Evolutionary conservation across 441 rosid species (phyloP).

Genomic region (Pelargonium fulgidum): DNA sequence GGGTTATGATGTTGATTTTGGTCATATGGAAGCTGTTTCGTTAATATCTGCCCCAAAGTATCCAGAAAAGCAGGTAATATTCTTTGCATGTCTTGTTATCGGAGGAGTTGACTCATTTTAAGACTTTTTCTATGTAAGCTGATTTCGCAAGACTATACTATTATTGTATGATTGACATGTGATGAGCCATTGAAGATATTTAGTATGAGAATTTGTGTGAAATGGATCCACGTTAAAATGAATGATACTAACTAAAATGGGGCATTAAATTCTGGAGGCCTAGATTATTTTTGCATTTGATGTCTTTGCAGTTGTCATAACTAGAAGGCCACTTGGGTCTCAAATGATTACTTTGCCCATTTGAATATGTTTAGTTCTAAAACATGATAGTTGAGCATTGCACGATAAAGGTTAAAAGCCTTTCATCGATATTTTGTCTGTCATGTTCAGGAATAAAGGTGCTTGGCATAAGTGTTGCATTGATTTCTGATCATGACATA

Average conservation of each 20-base stretch:
- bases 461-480: not conserved
- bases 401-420: not conserved
- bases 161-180: not conserved
- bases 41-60: slow-evolving; percentile 97
- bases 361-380: not conserved
- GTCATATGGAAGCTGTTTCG: slow-evolving; percentile 99
- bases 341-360: not conserved
- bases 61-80: slow-evolving; percentile 89
- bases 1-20: slow-evolving; percentile 97
- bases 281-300: too few relatives aligned
- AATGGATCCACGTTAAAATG: not conserved
- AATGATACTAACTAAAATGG: not conserved
- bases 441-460: slow-evolving; percentile 4
- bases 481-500: slow-evolving; percentile 20
- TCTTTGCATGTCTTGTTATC: slow-evolving; percentile 15
- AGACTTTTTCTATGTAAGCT: not conserved
- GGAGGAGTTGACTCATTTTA: not conserved
- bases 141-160: not conserved
- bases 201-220: not conserved
- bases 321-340: not conserved
- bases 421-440: not conserved
- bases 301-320: not conserved
- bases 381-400: not conserved
- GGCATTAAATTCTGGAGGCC: too few relatives aligned
- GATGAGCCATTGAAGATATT: not conserved